A percentile compares a stretch with the other conserved stretches of the same genome.
Conservation (phyloP, 2,329 filamentous ascomycete genomes). For the Shiraia bambusicola region DNA sequence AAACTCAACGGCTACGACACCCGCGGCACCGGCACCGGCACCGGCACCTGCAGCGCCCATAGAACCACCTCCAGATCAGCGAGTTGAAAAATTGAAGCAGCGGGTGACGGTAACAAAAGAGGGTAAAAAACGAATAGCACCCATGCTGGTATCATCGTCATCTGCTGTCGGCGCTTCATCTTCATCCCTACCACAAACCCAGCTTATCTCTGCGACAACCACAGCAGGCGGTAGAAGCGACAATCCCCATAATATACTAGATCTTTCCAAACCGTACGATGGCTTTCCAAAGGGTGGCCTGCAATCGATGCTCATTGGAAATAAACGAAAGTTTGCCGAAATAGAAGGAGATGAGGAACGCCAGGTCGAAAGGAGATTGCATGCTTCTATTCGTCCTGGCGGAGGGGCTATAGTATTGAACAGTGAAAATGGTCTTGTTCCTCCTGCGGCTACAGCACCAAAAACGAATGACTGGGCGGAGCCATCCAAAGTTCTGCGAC, state of each 20-base stretch:
- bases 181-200: constrained; percentile 85
- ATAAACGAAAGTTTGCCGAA: constrained; percentile 80
- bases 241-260: constrained; percentile 77
- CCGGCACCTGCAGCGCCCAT: constrained; percentile 41
- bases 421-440: constrained; percentile 74
- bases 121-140: constrained; percentile 92
- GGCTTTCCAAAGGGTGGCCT: constrained; percentile 88
- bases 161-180: constrained; percentile 86
- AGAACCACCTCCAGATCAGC: constrained; percentile 52
- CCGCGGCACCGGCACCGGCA: constrained; percentile 8
- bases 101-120: constrained; percentile 94
- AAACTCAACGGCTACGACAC: constrained; percentile 41
- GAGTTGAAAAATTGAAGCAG: constrained; percentile 75
- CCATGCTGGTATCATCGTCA: constrained; percentile 80
- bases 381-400: constrained; percentile 62
- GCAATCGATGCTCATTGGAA: constrained; percentile 81
- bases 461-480: constrained; percentile 44
- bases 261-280: constrained; percentile 91
- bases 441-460: constrained; percentile 61
- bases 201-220: constrained; percentile 74
- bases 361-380: constrained; percentile 60
- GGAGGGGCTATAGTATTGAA: constrained; percentile 75
- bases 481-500: constrained; percentile 79
- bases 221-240: constrained; percentile 66
- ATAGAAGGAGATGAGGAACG: constrained; percentile 75